Percentiles rank a stretch among this genome's conserved stretches.
These are phyloP conservation scores for Fusarium armeniacum DNA, from an alignment of 2,329 filamentous ascomycete species.

Conservation along the genomic window DNA sequence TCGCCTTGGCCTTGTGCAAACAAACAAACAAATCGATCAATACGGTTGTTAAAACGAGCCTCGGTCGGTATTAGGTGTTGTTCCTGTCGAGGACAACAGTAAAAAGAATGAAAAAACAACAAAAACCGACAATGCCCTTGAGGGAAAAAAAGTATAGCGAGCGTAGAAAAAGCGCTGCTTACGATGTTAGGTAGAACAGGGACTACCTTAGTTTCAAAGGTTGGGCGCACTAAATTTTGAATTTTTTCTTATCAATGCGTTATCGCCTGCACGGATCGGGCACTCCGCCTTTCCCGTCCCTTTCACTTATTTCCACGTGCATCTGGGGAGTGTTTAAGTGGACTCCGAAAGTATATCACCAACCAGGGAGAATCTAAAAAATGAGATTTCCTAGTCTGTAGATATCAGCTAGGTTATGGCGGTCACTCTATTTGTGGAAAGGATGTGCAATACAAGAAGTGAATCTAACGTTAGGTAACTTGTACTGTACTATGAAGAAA, in stretches of 20 bases:
- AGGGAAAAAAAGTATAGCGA: slow-evolving; percentile 34
- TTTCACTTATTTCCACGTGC: slow-evolving; percentile 44
- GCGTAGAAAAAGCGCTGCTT: slow-evolving; percentile 45
- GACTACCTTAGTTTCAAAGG: slow-evolving; percentile 32
- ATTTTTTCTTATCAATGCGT: slow-evolving; percentile 42
- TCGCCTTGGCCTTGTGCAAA: slow-evolving; percentile 3
- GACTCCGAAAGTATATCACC: slow-evolving; percentile 10
- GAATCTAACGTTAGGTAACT: slow-evolving; percentile 18
- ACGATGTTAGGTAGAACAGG: slow-evolving; percentile 37
- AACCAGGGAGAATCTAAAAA: slow-evolving; percentile 10
- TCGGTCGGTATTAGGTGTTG: slow-evolving; percentile 36
- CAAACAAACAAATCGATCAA: slow-evolving; percentile 6
- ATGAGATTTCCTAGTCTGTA: not conserved
- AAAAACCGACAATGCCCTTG: slow-evolving; percentile 50
- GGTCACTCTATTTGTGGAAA: slow-evolving; percentile 7
- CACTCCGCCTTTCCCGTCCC: slow-evolving; percentile 20
- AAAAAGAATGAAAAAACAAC: slow-evolving; percentile 18
- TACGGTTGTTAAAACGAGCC: slow-evolving; percentile 28
- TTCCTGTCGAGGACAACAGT: slow-evolving; percentile 19
- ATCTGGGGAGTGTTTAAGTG: slow-evolving; percentile 34
- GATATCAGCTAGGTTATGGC: not conserved
- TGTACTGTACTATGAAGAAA: slow-evolving; percentile 7
- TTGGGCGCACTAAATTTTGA: slow-evolving; percentile 39
- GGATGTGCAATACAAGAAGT: not conserved
- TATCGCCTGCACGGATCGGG: slow-evolving; percentile 33